Evolutionary conservation across 1,284 basidiomycete genomes (phyloP).

Genomic region (Austroboletus sp.): DNA sequence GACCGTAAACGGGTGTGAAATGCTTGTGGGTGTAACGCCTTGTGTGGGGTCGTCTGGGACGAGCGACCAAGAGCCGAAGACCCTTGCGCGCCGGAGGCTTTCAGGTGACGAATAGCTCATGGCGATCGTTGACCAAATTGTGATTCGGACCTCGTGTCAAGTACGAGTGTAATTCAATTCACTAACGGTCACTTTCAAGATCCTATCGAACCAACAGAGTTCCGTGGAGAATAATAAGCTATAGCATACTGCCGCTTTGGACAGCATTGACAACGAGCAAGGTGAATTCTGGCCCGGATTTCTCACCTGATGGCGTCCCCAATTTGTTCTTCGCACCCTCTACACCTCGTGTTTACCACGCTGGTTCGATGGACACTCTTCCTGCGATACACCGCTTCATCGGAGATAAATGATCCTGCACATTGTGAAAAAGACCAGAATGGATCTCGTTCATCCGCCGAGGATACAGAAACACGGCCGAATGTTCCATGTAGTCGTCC

Average conservation of each 20-base stretch:
- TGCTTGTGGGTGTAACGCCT: constrained; percentile 1
- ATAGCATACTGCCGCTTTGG: constrained; percentile 5
- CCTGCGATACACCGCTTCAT: constrained; percentile 29
- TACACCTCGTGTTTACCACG: constrained; percentile 32
- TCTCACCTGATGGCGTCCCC: constrained; percentile 13
- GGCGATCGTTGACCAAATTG: constrained; percentile 14
- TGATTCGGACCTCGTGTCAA: constrained; percentile 23
- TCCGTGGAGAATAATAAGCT: background rate
- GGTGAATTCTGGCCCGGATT: constrained; percentile 9
- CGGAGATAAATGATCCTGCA: constrained; percentile 28
- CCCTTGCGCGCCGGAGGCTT: constrained; percentile 12
- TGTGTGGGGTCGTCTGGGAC: constrained; percentile 16
- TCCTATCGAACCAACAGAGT: constrained; percentile 11
- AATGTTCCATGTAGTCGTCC: constrained; percentile 3
- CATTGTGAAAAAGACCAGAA: constrained; percentile 17
- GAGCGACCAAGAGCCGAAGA: constrained; percentile 15
- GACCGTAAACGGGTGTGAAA: constrained; percentile 7
- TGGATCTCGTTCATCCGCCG: constrained; percentile 21
- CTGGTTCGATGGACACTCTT: constrained; percentile 20
- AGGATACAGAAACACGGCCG: constrained; percentile 6
- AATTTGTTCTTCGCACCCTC: constrained; percentile 17
- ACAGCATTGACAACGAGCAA: constrained; percentile 9
- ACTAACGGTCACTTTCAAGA: constrained; percentile 17
- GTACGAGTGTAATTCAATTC: constrained; percentile 7
- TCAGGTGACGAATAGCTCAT: constrained; percentile 21